Evolutionary conservation across 164 flowering plant species (phyloP).

Genomic region (Dillenia suffruticosa): DNA sequence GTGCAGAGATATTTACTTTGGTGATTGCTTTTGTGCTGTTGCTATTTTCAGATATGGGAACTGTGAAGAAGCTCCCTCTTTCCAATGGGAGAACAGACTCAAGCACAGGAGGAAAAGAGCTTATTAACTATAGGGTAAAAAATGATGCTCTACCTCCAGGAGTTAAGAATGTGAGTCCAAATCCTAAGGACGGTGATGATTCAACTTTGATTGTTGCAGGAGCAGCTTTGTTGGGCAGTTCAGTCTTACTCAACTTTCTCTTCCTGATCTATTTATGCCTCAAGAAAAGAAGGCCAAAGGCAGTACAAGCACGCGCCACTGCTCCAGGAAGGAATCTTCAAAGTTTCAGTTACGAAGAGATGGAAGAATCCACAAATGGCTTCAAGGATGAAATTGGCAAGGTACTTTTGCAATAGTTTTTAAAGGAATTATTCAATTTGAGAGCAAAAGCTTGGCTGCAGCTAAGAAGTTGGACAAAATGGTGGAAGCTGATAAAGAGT

Average conservation of each 20-base stretch:
- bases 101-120: slow-evolving; percentile 3
- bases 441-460: slow-evolving; percentile 4
- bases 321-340: not conserved
- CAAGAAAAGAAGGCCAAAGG: not conserved
- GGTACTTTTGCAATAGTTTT: slow-evolving; percentile 13
- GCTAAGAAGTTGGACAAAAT: slow-evolving; percentile 17
- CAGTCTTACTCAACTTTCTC: slow-evolving; percentile 7
- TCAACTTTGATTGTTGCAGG: not conserved
- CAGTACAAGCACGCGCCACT: not conserved
- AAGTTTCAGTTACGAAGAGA: slow-evolving; percentile 16
- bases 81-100: slow-evolving; percentile 7
- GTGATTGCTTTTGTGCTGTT: slow-evolving; percentile 19
- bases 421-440: slow-evolving; percentile 7
- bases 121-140: slow-evolving; percentile 11
- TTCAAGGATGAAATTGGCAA: slow-evolving; percentile 13
- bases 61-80: slow-evolving; percentile 20
- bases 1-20: slow-evolving; percentile 12
- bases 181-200: not conserved
- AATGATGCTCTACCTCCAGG: slow-evolving; percentile 3
- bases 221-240: slow-evolving; percentile 8
- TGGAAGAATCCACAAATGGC: slow-evolving; percentile 15
- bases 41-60: slow-evolving; percentile 2
- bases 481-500: slow-evolving; percentile 13
- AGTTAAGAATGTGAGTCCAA: not conserved
- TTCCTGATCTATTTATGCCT: not conserved